Percentiles rank a stretch among this genome's conserved stretches.
These are phyloP conservation scores for Cryptosporidium muris DNA, from an alignment of 169 alveolate genomes.

Conservation along the genomic window DNA sequence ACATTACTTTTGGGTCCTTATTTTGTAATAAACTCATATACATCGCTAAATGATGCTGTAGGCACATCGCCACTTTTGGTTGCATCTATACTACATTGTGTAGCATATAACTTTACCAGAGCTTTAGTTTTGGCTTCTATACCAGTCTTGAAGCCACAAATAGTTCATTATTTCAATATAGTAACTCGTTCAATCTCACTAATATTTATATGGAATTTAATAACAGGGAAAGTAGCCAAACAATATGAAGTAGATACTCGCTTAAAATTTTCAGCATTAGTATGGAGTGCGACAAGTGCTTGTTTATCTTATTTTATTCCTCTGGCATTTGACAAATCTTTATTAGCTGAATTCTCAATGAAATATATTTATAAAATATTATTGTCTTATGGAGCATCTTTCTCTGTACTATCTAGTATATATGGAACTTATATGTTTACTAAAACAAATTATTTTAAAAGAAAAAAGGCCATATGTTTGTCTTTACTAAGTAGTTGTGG, in stretches of 20 bases:
- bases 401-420: constrained; percentile 31
- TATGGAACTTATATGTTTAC: constrained; percentile 48
- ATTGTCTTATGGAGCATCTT: constrained; percentile 50
- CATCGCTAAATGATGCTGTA: constrained; percentile 12
- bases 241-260: constrained; percentile 43
- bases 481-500: constrained; percentile 9
- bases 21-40: constrained; percentile 14
- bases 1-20: constrained; percentile 47
- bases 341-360: constrained; percentile 41
- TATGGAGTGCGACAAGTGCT: constrained; percentile 60
- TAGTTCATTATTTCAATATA: constrained; percentile 37
- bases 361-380: constrained; percentile 33
- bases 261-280: constrained; percentile 19
- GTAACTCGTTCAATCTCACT: constrained; percentile 29
- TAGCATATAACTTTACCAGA: constrained; percentile 18
- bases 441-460: constrained; percentile 40
- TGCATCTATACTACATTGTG: constrained; percentile 38
- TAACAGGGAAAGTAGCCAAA: constrained; percentile 32
- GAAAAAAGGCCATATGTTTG: neutral
- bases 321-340: constrained; percentile 30
- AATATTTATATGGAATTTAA: constrained; percentile 10
- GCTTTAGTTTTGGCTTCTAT: constrained; percentile 57
- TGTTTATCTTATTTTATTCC: constrained; percentile 41
- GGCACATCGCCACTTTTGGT: constrained; percentile 35
- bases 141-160: constrained; percentile 2